Evolutionary conservation across 352 stramenopile species (phyloP).

Genomic region (Globisporangium rhizosaccharum): DNA sequence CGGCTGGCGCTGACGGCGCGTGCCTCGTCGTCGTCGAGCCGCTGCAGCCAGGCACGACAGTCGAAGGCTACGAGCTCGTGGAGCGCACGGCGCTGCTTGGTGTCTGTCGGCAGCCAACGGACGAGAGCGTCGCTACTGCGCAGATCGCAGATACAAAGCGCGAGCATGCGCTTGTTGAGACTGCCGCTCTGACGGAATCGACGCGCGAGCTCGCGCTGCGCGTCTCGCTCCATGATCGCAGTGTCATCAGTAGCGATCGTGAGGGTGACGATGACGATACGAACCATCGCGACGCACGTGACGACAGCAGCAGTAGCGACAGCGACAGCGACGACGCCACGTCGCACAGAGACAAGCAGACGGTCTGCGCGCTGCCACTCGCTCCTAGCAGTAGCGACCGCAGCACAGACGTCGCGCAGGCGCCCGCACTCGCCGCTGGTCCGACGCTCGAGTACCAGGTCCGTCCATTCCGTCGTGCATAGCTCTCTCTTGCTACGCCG

Average conservation of each 20-base stretch:
- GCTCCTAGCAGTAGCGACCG: slow-evolving; percentile 4
- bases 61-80: slow-evolving; percentile 71
- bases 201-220: no score
- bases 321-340: background rate
- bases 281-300: background rate
- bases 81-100: slow-evolving; percentile 60
- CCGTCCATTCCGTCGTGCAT: background rate
- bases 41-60: slow-evolving; percentile 28
- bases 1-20: slow-evolving; percentile 6
- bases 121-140: background rate
- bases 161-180: no score
- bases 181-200: no score
- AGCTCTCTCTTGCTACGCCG: no score
- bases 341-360: background rate
- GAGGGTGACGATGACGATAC: background rate
- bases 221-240: no score
- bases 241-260: background rate
- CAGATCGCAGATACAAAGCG: background rate
- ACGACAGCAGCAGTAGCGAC: background rate
- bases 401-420: slow-evolving; percentile 7
- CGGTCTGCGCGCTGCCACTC: slow-evolving; percentile 15
- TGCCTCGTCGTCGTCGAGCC: slow-evolving; percentile 30
- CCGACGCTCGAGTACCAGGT: slow-evolving; percentile 73
- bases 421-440: slow-evolving; percentile 22
- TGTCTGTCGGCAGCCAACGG: slow-evolving; percentile 45